Base-by-base conservation (phyloP, 441 rosid genomes). In the Adansonia gregorii region DNA sequence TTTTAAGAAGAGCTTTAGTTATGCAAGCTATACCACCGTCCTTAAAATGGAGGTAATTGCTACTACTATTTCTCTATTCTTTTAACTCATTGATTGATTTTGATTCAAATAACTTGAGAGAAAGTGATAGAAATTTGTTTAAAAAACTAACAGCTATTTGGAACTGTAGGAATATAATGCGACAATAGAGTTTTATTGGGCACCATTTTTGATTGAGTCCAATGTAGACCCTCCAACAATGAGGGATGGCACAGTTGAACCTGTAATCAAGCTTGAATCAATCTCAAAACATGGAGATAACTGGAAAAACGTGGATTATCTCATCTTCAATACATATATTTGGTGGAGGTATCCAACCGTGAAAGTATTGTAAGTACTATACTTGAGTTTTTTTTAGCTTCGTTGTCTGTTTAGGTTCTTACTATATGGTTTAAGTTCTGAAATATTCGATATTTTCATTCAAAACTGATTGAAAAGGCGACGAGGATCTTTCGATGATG, bases 271-370 rank as follows among this genome's bases (percentile, higher is more conserved):
- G 74, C 90, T 89, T n/a, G 83, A 81, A 76, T 89, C 95, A 54
- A 88, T 91, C 71, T 72, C 86, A 1, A 91, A 87, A 59, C 90
- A 89, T 39, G 93, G 92, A 3, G 71, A 80, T 4, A 81, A 74
- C 76, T 91, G 95, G 93, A 84, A 83, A 67, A 86, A 66, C 31
- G 81, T 77, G 7, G 93, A 88, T 75, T 88, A 76, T 72, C 90
- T 91, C 39, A 67, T 91, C 48, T 89, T 91, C 82, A 87, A 88
- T 76, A 78, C 93, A 1, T 89, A 88, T 56, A 81, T 83, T 65
- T 91, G 95, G 95, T 91, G 93, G 95, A 85, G 82, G 69, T 77
- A 84, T 69, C 85, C 83, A 63, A 80, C 83, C 68, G 75, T 89
- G 73, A 88, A 87, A 87, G 87, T 87, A 56, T 52, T 88, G 95